Conservation (phyloP, 176 grass and related monocot species). For the Zoysia pacifica region DNA sequence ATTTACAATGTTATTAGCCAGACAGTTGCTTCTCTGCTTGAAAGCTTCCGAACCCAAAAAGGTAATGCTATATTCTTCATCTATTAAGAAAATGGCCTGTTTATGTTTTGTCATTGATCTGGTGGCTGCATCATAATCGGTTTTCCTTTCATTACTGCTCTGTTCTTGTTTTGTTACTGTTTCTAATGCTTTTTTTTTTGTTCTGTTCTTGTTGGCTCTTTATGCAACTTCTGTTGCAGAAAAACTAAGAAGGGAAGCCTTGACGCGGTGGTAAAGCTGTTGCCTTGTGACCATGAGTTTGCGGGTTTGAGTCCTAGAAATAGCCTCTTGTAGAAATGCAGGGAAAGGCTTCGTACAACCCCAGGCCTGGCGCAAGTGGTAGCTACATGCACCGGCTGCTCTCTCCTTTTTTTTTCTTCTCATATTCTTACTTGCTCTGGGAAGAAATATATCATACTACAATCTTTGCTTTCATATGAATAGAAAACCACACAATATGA, state of each 20-base stretch:
- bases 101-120: constrained; percentile 16
- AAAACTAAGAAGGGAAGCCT: too few relatives aligned
- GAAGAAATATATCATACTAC: constrained; percentile 4
- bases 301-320: too few relatives aligned
- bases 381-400: too few relatives aligned
- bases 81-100: constrained; percentile 5
- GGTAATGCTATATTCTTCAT: constrained; percentile 48
- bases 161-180: constrained; percentile 11
- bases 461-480: background rate
- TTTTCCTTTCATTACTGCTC: background rate
- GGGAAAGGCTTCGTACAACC: too few relatives aligned
- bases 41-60: constrained; percentile 60
- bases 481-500: background rate
- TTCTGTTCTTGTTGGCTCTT: background rate
- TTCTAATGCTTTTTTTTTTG: constrained; percentile 3
- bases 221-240: too few relatives aligned
- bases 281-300: too few relatives aligned
- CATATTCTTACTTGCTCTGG: constrained; percentile 11
- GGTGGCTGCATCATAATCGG: background rate
- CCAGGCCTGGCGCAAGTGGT: too few relatives aligned
- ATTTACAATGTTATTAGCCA: constrained; percentile 72
- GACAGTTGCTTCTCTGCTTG: constrained; percentile 56
- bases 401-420: too few relatives aligned
- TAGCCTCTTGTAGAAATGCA: too few relatives aligned
- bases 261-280: too few relatives aligned